Conservation (phyloP, 2,329 filamentous ascomycete genomes). For the Cladobotryum protrusum region DNA sequence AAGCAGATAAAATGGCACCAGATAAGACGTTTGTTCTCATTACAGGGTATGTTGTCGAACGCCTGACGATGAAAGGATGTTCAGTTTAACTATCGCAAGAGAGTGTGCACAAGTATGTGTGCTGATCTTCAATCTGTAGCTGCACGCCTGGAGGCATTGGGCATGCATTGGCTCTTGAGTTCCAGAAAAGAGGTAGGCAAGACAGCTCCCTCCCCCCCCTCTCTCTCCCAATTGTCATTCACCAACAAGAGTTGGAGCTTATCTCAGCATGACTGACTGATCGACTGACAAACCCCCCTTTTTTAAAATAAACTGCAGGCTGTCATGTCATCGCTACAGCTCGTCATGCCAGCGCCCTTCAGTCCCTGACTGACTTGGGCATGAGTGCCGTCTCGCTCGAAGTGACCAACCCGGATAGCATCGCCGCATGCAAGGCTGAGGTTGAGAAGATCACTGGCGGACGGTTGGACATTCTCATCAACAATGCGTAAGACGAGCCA, state of each 20-base stretch:
- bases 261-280: not conserved
- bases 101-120: no score
- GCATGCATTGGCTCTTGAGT: conserved; percentile 47
- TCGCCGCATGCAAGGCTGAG: conserved; percentile 40
- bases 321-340: conserved; percentile 52
- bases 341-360: conserved; percentile 42
- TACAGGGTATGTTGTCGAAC: conserved; percentile 35
- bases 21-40: conserved; percentile 41
- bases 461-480: conserved; percentile 51
- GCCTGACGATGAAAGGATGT: no score
- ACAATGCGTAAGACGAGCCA: conserved; percentile 43
- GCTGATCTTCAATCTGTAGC: conserved; percentile 24
- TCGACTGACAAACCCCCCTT: not conserved
- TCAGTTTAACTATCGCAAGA: no score
- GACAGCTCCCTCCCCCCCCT: not conserved
- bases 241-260: not conserved
- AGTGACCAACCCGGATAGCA: conserved; percentile 46
- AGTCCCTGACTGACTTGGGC: conserved; percentile 38
- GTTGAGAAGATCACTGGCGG: conserved; percentile 45
- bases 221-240: not conserved
- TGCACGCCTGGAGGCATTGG: conserved; percentile 56
- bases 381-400: conserved; percentile 48
- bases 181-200: conserved; percentile 43
- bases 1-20: conserved; percentile 14
- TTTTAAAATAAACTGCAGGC: conserved; percentile 13